phyloP scores from a whole-genome alignment of 1,284 basidiomycete genomes.

The Sanguinoderma infundibulare region DNA sequence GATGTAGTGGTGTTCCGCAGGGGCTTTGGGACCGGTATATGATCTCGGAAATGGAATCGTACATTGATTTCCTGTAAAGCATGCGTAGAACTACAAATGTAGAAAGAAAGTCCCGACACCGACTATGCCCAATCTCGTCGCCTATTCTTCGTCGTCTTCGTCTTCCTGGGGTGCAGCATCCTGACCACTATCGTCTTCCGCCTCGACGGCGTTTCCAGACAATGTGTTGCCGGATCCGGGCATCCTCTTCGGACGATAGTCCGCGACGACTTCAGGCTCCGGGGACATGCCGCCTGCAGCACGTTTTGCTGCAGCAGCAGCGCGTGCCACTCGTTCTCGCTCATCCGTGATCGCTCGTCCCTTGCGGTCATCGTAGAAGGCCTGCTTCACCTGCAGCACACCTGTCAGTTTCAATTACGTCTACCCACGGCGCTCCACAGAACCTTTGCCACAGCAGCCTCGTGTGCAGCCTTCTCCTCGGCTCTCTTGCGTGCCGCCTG shows the following conservation, averaged over 20 bases:
- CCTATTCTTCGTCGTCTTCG: conserved; percentile 23
- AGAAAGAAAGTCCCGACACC: background rate
- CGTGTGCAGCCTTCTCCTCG: conserved; percentile 59
- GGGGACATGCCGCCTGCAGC: conserved; percentile 15
- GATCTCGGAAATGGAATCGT: background rate
- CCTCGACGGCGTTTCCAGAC: conserved; percentile 13
- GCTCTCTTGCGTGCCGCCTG: conserved; percentile 48
- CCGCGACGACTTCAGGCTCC: conserved; percentile 8
- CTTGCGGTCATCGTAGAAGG: conserved; percentile 76
- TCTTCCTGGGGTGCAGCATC: conserved; percentile 3
- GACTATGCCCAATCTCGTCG: background rate
- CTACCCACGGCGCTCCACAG: background rate
- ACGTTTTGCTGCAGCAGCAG: conserved; percentile 29
- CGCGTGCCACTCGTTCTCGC: conserved; percentile 57
- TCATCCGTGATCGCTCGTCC: conserved; percentile 55
- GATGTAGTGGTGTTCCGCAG: background rate
- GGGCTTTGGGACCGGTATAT: background rate
- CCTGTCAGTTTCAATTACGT: background rate
- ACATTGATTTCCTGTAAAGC: background rate
- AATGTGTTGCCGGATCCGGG: conserved; percentile 30
- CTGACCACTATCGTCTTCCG: conserved; percentile 14
- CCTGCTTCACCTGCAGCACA: conserved; percentile 61
- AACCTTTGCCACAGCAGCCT: conserved; percentile 59
- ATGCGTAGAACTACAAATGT: conserved; percentile 7
- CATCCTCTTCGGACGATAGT: conserved; percentile 23